These are phyloP conservation scores for Rhodotorula sp. DNA, from an alignment of 1,284 basidiomycete genomes.

Conservation along the genomic window DNA sequence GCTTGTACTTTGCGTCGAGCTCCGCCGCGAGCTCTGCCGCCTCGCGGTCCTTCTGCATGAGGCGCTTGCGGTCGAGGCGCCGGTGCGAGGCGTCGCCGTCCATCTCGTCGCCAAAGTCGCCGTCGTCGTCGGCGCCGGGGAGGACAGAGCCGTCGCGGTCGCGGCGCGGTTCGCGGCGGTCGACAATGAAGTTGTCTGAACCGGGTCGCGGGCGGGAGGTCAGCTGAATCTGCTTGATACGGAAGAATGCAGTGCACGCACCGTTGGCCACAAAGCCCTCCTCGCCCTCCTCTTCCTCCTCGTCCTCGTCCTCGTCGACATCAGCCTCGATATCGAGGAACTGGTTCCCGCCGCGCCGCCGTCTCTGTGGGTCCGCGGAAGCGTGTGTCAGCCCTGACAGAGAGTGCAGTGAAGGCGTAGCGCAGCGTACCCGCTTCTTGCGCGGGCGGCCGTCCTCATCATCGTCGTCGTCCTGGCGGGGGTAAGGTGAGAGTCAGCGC, in stretches of 20 bases:
- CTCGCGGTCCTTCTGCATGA: slow-evolving; percentile 77
- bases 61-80: slow-evolving; percentile 70
- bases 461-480: slow-evolving; percentile 15
- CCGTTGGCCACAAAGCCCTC: slow-evolving; percentile 49
- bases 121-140: slow-evolving; percentile 63
- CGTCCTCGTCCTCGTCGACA: slow-evolving; percentile 79
- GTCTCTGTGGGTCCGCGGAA: slow-evolving; percentile 9
- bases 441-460: slow-evolving; percentile 36
- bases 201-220: neutral
- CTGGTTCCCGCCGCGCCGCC: slow-evolving; percentile 59
- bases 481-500: neutral
- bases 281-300: slow-evolving; percentile 61
- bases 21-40: slow-evolving; percentile 84
- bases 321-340: slow-evolving; percentile 96
- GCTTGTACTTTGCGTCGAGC: slow-evolving; percentile 75
- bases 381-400: neutral
- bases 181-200: slow-evolving; percentile 69
- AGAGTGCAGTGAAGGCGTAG: neutral
- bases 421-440: slow-evolving; percentile 35
- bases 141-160: slow-evolving; percentile 22
- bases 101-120: slow-evolving; percentile 50
- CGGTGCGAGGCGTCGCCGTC: slow-evolving; percentile 66
- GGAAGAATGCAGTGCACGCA: neutral
- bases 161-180: slow-evolving; percentile 28
- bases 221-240: neutral